These are phyloP conservation scores for Colletotrichum camelliae DNA, from an alignment of 2,329 filamentous ascomycete genomes.

Conservation along the genomic window DNA sequence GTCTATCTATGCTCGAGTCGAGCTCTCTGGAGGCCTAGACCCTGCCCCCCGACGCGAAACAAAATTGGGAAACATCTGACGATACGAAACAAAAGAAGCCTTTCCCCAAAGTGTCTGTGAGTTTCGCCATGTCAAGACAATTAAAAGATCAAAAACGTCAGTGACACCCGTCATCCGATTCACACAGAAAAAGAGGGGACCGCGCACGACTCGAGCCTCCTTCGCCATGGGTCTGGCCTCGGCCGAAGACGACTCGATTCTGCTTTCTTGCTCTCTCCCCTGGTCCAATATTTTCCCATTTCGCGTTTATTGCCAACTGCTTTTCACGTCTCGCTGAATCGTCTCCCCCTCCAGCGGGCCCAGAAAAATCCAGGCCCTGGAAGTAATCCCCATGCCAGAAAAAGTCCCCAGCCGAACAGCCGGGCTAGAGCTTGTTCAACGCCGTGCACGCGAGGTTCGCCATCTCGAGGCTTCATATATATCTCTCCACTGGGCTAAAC, in stretches of 20 bases:
- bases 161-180: not conserved
- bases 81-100: not conserved
- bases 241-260: not conserved
- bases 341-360: not conserved
- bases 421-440: not conserved
- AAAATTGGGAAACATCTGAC: not conserved
- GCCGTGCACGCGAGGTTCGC: not conserved
- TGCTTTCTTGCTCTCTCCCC: not conserved
- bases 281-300: not conserved
- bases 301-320: not conserved
- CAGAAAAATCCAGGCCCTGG: not conserved
- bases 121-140: not conserved
- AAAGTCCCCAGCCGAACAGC: not conserved
- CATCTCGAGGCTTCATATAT: not conserved
- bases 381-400: not conserved
- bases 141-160: not conserved
- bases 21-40: not conserved
- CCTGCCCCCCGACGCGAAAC: not conserved
- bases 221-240: not conserved
- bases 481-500: constrained; percentile 1
- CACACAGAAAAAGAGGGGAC: not conserved
- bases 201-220: constrained; percentile 4
- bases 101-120: not conserved
- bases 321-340: not conserved
- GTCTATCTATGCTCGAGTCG: not conserved